Evolutionary conservation across 495 filamentous ascomycete species (phyloP).

Genomic region (Chaetomidium leptoderma): DNA sequence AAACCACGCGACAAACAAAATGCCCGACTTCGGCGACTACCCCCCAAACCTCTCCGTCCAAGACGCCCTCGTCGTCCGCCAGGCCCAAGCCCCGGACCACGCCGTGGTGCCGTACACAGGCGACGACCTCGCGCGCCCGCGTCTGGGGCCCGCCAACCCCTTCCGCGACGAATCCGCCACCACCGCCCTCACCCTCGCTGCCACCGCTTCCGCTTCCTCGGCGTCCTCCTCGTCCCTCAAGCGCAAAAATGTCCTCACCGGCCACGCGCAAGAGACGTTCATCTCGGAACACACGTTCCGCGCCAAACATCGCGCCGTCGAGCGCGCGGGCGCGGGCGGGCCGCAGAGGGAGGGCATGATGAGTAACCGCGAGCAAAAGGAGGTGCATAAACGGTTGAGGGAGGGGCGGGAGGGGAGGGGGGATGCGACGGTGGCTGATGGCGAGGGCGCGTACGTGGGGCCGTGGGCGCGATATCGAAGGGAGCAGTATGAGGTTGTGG

Average conservation of each 20-base stretch:
- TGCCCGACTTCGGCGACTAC: conserved; percentile 55
- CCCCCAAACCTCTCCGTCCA: conserved; percentile 54
- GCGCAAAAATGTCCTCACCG: conserved; percentile 88
- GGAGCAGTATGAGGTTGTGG: conserved; percentile 58
- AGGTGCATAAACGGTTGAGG: conserved; percentile 59
- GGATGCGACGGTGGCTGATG: conserved; percentile 75
- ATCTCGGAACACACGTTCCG: conserved; percentile 88
- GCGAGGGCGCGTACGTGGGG: conserved; percentile 80
- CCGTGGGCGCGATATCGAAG: conserved; percentile 85
- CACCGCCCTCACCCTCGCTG: no score
- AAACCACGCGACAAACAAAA: conserved; percentile 19
- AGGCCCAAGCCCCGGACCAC: conserved; percentile 48
- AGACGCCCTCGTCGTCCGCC: conserved; percentile 51
- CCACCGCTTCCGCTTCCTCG: no score
- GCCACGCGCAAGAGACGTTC: conserved; percentile 78
- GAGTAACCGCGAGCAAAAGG: conserved; percentile 51
- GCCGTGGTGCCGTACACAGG: conserved; percentile 62
- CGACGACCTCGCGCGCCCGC: conserved; percentile 61
- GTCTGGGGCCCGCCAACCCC: conserved; percentile 74
- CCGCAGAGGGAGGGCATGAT: conserved; percentile 42
- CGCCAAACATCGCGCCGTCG: conserved; percentile 71
- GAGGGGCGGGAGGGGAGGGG: conserved; percentile 78
- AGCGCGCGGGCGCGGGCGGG: conserved; percentile 41
- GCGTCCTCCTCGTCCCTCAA: conserved; percentile 38
- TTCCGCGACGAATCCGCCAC: conserved; percentile 57